Base-by-base conservation (phyloP, 495 filamentous ascomycete genomes). In the Lasiosphaeriaceae sp. region DNA sequence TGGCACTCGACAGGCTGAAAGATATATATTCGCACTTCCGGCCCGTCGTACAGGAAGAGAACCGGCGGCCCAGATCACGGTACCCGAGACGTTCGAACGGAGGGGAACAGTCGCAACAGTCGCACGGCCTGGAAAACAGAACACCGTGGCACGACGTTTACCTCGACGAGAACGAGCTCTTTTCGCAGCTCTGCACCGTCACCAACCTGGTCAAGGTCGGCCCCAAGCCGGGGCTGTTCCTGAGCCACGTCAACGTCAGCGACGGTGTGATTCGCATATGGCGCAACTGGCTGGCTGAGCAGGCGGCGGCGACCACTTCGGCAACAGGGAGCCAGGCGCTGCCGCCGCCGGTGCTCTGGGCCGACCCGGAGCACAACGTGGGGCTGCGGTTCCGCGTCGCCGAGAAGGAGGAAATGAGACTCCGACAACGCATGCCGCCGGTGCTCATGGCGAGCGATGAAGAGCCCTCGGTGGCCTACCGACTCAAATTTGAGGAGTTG, bases 131-230 rank as follows among this genome's bases (percentile, higher is more conserved):
- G n/a, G 64, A 62, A 8, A 56, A 62, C 11, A 71, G 79, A 19
- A 47, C 66, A 11, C 78, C 84, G 1, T 79, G 72, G 16, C 80
- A 86, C 20, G 78, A 79, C n/a, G 58, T 93, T 54, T 79, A 74
- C 54, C 72, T 93, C 2, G 89, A 90, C 52, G 77, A 72, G 2
- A 75, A 80, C 61, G 88, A 91, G 69, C 71, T 83, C 24, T 90
- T 91, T 66, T 82, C 85, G 0, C 88, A 92, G 64, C 75, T 91
- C 16, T 86, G 83, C 62, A 79, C 85, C 9, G 67, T 80, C n/a
- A 80, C 80, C 21, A 88, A 85, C 66, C 67, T 93, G 20, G 88
- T 89, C 41, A 86, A 85, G 65, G 64, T 84, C 11, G 80, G 85
- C 20, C 83, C 84, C 7, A 77, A 77, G 62, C 73, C 58, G 57